phyloP scores from a whole-genome alignment of 1,139 yeast species.

The Yamadazyma taylorii region DNA sequence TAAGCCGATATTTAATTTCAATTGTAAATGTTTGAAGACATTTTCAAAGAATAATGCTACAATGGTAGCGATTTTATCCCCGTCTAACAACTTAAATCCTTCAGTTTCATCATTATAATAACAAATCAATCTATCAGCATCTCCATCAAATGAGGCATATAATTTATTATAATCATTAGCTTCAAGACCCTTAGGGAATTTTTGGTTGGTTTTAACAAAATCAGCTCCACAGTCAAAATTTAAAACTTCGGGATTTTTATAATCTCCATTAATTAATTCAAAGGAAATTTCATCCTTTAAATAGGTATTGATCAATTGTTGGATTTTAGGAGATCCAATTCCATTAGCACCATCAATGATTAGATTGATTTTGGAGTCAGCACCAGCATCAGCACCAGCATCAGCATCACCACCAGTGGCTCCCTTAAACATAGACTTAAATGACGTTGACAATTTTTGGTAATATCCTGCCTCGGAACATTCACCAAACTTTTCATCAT shows the following conservation, averaged over 20 bases:
- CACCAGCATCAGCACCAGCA: too few relatives aligned
- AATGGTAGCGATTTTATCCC: slow-evolving; percentile 89
- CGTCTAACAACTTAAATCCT: slow-evolving; percentile 75
- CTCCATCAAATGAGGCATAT: slow-evolving; percentile 92
- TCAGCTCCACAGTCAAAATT: slow-evolving; percentile 94
- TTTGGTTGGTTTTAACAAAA: slow-evolving; percentile 86
- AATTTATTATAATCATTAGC: slow-evolving; percentile 37
- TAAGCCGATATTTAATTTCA: slow-evolving; percentile 64
- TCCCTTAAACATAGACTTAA: slow-evolving; percentile 29
- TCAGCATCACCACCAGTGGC: too few relatives aligned
- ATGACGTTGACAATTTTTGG: slow-evolving; percentile 51
- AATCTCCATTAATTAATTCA: slow-evolving; percentile 60
- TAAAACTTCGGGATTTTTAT: slow-evolving; percentile 54
- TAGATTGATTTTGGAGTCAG: too few relatives aligned
- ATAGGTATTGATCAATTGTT: slow-evolving; percentile 44
- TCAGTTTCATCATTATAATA: slow-evolving; percentile 57
- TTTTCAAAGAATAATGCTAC: slow-evolving; percentile 68
- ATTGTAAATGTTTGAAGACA: slow-evolving; percentile 42
- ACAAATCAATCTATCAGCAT: slow-evolving; percentile 92
- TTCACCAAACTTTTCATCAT: slow-evolving; percentile 62
- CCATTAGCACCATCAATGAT: slow-evolving; percentile 94
- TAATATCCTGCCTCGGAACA: slow-evolving; percentile 73
- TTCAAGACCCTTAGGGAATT: slow-evolving; percentile 61
- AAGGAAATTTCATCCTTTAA: slow-evolving; percentile 43
- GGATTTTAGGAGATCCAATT: slow-evolving; percentile 82